Evolutionary conservation across 495 filamentous ascomycete species (phyloP).

Genomic region (Trichodelitschia bisporula): DNA sequence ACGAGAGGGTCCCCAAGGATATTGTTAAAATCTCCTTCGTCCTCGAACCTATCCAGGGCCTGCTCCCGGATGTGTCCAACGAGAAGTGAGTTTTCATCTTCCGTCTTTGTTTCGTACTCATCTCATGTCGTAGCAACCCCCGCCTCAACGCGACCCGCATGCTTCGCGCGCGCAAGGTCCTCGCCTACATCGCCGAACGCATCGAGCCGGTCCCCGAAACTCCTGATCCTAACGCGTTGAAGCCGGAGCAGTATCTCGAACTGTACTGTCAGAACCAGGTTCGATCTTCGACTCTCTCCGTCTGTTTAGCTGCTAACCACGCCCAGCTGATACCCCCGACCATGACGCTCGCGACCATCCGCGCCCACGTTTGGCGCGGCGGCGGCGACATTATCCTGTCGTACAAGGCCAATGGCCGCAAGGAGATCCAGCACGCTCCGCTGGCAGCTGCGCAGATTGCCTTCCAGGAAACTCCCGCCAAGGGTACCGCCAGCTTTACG

Average conservation of each 20-base stretch:
- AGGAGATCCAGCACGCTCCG: slow-evolving; percentile 23
- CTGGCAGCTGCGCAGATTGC: no score
- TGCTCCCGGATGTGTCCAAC: slow-evolving; percentile 27
- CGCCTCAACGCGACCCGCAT: slow-evolving; percentile 91
- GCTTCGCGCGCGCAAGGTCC: slow-evolving; percentile 86
- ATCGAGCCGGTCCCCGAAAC: slow-evolving; percentile 39
- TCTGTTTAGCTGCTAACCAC: neutral
- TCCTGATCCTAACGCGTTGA: slow-evolving; percentile 30
- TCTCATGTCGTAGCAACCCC: slow-evolving; percentile 31
- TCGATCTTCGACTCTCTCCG: neutral
- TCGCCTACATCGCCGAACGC: slow-evolving; percentile 73
- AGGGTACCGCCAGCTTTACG: no score
- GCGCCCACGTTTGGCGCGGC: slow-evolving; percentile 76
- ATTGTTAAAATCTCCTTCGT: slow-evolving; percentile 81
- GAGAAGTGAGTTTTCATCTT: slow-evolving; percentile 13
- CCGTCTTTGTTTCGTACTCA: slow-evolving; percentile 4
- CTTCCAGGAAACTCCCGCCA: no score
- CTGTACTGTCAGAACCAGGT: slow-evolving; percentile 27
- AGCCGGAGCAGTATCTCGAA: slow-evolving; percentile 81
- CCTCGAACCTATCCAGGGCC: slow-evolving; percentile 58
- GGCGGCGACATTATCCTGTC: slow-evolving; percentile 71
- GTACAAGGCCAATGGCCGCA: slow-evolving; percentile 75
- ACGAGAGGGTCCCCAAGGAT: slow-evolving; percentile 70
- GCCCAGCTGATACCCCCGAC: slow-evolving; percentile 33
- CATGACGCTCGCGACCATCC: slow-evolving; percentile 80